A percentile compares a stretch with the other conserved stretches of the same genome.
Conservation (phyloP, 495 filamentous ascomycete species). For the Hyaloscypha variabilis region DNA sequence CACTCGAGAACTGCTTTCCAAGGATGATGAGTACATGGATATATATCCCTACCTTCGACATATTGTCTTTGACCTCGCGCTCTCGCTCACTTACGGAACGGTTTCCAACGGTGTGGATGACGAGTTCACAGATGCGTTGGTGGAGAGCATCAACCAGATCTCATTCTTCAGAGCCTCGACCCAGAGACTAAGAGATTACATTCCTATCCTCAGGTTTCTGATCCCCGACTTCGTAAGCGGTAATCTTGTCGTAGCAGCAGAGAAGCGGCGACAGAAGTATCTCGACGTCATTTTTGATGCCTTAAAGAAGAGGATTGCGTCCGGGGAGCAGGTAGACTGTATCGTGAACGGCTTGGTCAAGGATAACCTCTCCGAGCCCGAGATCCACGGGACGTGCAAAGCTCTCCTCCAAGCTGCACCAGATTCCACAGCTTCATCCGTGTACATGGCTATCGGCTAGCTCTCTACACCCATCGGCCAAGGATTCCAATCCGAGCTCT, state of each 20-base stretch:
- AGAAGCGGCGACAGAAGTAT: slow-evolving; percentile 1
- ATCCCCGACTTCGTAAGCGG: neutral
- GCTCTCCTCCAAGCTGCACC: slow-evolving; percentile 11
- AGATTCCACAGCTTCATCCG: neutral
- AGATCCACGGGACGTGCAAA: slow-evolving; percentile 12
- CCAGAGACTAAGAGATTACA: neutral
- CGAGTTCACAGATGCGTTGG: neutral
- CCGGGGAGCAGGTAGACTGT: slow-evolving; percentile 3
- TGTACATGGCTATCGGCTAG: slow-evolving; percentile 6
- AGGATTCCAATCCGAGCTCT: slow-evolving; percentile 5
- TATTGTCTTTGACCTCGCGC: slow-evolving; percentile 5
- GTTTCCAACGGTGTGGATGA: slow-evolving; percentile 2
- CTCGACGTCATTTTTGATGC: slow-evolving; percentile 3
- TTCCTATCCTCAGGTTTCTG: neutral
- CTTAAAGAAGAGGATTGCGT: neutral
- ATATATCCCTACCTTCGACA: slow-evolving; percentile 6
- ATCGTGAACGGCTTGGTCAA: slow-evolving; percentile 2
- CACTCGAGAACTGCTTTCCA: neutral
- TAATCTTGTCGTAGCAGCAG: neutral
- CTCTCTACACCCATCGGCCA: slow-evolving; percentile 12
- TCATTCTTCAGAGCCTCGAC: slow-evolving; percentile 6
- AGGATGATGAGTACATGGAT: slow-evolving; percentile 3
- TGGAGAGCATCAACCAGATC: slow-evolving; percentile 6
- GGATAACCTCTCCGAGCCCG: slow-evolving; percentile 2
- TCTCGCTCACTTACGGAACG: slow-evolving; percentile 9